A percentile compares a stretch with the other conserved stretches of the same genome.
phyloP scores from a whole-genome alignment of 139 green algal genomes.

The Chlorella sp. region DNA sequence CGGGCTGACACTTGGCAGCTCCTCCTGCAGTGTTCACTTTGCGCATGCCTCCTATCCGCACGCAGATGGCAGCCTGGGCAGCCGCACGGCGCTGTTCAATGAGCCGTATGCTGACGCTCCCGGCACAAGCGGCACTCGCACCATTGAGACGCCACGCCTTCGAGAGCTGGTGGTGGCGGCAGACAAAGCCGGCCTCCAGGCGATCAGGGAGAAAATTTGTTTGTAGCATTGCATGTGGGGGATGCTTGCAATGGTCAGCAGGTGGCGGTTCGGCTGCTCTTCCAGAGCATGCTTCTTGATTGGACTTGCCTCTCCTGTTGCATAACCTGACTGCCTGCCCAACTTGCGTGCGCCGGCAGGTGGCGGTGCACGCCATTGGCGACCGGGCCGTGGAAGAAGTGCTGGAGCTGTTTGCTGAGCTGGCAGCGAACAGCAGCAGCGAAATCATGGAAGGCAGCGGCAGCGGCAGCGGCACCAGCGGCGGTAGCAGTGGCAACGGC shows the following conservation, averaged over 20 bases:
- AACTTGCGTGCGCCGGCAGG: conserved; percentile 32
- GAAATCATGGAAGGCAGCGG: not conserved
- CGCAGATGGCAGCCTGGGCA: conserved; percentile 74
- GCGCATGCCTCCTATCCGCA: too few species aligned
- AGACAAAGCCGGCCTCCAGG: conserved; percentile 25
- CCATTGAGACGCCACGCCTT: conserved; percentile 28
- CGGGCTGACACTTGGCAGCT: not conserved
- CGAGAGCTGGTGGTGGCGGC: conserved; percentile 6
- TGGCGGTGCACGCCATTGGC: conserved; percentile 80
- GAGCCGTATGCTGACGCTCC: conserved; percentile 56
- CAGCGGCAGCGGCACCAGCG: conserved; percentile 1
- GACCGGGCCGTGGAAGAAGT: conserved; percentile 80
- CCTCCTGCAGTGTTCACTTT: too few species aligned
- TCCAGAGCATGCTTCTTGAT: too few species aligned
- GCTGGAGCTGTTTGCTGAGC: conserved; percentile 32
- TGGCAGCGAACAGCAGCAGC: conserved; percentile 17
- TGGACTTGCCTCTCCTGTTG: too few species aligned
- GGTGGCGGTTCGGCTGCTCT: too few species aligned
- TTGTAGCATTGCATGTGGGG: too few species aligned
- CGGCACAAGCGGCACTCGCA: conserved; percentile 18
- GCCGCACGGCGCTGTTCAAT: conserved; percentile 70
- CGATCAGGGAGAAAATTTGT: too few species aligned
- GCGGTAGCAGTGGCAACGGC: too few species aligned
- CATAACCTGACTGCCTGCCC: too few species aligned
- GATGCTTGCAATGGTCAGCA: too few species aligned